These are phyloP conservation scores for Heimioporus retisporus DNA, from an alignment of 1,284 basidiomycete genomes.

Conservation along the genomic window DNA sequence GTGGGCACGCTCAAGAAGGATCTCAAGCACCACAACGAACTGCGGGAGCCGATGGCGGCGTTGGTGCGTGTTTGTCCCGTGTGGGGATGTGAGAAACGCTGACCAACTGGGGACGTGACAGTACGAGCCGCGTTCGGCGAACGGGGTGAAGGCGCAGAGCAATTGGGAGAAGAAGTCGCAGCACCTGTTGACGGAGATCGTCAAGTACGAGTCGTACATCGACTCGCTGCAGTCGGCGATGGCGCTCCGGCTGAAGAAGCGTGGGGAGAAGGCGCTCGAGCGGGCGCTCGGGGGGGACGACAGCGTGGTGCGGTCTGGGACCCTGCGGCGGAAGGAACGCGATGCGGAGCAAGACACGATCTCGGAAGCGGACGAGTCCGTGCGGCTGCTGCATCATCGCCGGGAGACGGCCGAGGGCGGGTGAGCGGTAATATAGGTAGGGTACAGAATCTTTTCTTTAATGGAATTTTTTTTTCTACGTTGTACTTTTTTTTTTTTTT, in stretches of 20 bases:
- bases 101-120: slow-evolving; percentile 43
- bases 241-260: slow-evolving; percentile 82
- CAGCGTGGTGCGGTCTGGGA: slow-evolving; percentile 49
- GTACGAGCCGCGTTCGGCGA: slow-evolving; percentile 85
- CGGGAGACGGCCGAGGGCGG: slow-evolving; percentile 57
- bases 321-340: slow-evolving; percentile 60
- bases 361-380: slow-evolving; percentile 37
- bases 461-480: slow-evolving; percentile 22
- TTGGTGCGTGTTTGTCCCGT: slow-evolving; percentile 63
- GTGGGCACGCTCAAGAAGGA: slow-evolving; percentile 83
- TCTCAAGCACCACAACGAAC: slow-evolving; percentile 84
- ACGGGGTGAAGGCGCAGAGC: slow-evolving; percentile 78
- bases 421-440: slow-evolving; percentile 35
- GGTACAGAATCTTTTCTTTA: slow-evolving; percentile 21
- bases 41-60: slow-evolving; percentile 86
- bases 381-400: slow-evolving; percentile 46
- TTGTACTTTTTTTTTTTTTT: slow-evolving; percentile 22
- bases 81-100: too few relatives aligned
- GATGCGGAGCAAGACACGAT: slow-evolving; percentile 55
- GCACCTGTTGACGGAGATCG: slow-evolving; percentile 90
- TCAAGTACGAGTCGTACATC: slow-evolving; percentile 97
- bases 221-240: slow-evolving; percentile 89
- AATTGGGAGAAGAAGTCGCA: slow-evolving; percentile 97
- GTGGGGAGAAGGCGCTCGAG: slow-evolving; percentile 90
- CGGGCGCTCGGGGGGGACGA: slow-evolving; percentile 67